Base-by-base conservation (phyloP, 768 basidiomycete species). In the Brasilioporus rufonigricans region DNA sequence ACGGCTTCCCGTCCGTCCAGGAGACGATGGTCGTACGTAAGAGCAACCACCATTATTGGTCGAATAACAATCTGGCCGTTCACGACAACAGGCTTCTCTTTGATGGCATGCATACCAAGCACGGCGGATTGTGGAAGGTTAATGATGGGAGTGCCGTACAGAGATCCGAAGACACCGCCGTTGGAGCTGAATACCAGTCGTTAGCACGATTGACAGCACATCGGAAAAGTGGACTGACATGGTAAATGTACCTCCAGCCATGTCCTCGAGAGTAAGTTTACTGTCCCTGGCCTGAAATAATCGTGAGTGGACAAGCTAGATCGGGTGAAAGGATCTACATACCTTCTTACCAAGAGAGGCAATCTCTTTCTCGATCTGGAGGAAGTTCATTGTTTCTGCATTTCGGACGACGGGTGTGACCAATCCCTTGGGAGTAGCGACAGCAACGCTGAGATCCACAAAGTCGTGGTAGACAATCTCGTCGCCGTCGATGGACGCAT, bases 81-180 rank as follows among this genome's bases (percentile, higher is more conserved):
- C 44, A 96, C 90, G 24, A 96, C 96, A 24, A 91, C 92, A 9
- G 91, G 83, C 57, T 80, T 84, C 62, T 96, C 94, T 70, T 93
- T 94, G 78, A 97, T 94, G 21, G 91, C 67, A 73, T 99, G 96
- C 92, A 98, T 98, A 56, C 91, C 95, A 51, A 99, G 84, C 8
- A 98, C 93, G 49, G 94, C 96, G 23, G 93, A 75, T 71, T 98
- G 96, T 5, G 95, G 96, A 43, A 95, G 77, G 79, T 98, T 98
- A 76, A 98, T 96, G 68, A 99, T 99, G 35, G 96, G 96, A n/a
- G 96, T 99, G 38, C 96, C 96, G 66, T 88, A 97, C 46, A 99
- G 77, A 46, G 93, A 96, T 41, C 96, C 96, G 66, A 99, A 99
- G 69, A 99, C 96, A 64, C 96, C 96, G 43, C 96, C 97, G 68